These are phyloP conservation scores for Pseudodiploospora longispora DNA, from an alignment of 2,329 filamentous ascomycete genomes.

Conservation along the genomic window DNA sequence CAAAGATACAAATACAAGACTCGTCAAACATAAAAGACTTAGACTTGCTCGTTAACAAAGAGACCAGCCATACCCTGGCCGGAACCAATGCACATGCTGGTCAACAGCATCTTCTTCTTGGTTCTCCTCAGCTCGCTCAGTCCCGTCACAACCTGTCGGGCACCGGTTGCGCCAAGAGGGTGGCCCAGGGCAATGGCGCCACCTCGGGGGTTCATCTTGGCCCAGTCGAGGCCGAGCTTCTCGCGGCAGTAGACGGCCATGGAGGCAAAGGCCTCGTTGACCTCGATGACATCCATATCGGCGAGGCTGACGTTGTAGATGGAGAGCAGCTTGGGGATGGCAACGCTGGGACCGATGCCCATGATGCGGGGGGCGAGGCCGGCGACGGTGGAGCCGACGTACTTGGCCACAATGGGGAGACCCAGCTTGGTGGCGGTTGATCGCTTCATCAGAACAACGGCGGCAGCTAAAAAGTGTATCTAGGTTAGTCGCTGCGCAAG, in stretches of 20 bases:
- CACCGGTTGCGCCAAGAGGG: constrained; percentile 70
- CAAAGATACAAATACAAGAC: too few species aligned
- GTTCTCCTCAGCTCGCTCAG: constrained; percentile 74
- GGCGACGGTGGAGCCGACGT: constrained; percentile 82
- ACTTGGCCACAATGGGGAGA: constrained; percentile 91
- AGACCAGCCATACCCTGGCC: constrained; percentile 62
- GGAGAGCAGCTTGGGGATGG: constrained; percentile 73
- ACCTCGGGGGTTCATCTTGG: constrained; percentile 74
- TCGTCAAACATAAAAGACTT: background rate
- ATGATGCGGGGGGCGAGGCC: constrained; percentile 91
- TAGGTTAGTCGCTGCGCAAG: constrained; percentile 7
- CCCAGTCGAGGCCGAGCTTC: constrained; percentile 59
- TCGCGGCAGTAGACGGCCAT: constrained; percentile 94
- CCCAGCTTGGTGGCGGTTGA: constrained; percentile 78
- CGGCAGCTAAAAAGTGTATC: constrained; percentile 51
- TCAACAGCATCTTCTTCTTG: constrained; percentile 86
- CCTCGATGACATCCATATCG: constrained; percentile 83
- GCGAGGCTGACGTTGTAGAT: constrained; percentile 70
- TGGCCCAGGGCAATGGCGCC: constrained; percentile 80
- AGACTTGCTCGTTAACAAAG: constrained; percentile 32
- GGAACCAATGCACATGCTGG: constrained; percentile 78
- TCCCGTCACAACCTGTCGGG: constrained; percentile 80
- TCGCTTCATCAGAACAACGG: constrained; percentile 88
- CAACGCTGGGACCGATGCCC: constrained; percentile 77
- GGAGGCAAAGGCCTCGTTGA: constrained; percentile 96